These are phyloP conservation scores for Penicillium daleae DNA, from an alignment of 495 filamentous ascomycete genomes.

Conservation along the genomic window DNA sequence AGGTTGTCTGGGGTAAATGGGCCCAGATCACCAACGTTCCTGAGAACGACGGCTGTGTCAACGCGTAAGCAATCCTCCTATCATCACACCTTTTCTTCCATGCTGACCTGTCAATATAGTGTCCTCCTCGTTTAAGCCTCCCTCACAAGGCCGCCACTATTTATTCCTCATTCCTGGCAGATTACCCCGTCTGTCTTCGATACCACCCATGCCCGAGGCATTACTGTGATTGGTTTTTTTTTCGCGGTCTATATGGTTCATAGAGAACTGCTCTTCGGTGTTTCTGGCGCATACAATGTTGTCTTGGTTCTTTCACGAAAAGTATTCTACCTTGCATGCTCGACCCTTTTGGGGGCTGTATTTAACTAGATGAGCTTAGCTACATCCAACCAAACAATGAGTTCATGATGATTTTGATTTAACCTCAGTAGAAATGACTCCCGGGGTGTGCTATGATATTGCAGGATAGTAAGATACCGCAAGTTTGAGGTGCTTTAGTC, in stretches of 20 bases:
- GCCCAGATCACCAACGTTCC: slow-evolving; percentile 71
- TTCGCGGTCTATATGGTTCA: slow-evolving; percentile 24
- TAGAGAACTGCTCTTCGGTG: slow-evolving; percentile 32
- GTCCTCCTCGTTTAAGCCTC: slow-evolving; percentile 34
- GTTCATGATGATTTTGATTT: slow-evolving; percentile 10
- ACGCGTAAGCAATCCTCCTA: slow-evolving; percentile 14
- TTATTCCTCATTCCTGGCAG: slow-evolving; percentile 21
- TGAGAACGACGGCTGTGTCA: slow-evolving; percentile 34
- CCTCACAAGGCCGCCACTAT: slow-evolving; percentile 10
- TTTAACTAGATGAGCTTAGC: slow-evolving; percentile 30
- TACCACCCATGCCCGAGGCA: slow-evolving; percentile 32
- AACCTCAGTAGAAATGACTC: background rate
- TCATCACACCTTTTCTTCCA: background rate
- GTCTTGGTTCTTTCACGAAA: slow-evolving; percentile 31
- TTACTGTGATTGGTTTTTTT: slow-evolving; percentile 27
- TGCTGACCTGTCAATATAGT: background rate
- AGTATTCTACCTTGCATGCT: slow-evolving; percentile 33
- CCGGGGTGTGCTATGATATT: background rate
- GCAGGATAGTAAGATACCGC: background rate
- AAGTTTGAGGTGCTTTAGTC: too few relatives aligned
- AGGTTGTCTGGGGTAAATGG: slow-evolving; percentile 90
- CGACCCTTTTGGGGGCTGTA: slow-evolving; percentile 11
- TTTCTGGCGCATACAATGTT: slow-evolving; percentile 33
- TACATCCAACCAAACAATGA: slow-evolving; percentile 24
- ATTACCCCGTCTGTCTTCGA: slow-evolving; percentile 28